Percentiles rank a stretch among this genome's conserved stretches.
These are phyloP conservation scores for Phytophthora palmivora DNA, from an alignment of 352 stramenopile genomes.

Conservation along the genomic window DNA sequence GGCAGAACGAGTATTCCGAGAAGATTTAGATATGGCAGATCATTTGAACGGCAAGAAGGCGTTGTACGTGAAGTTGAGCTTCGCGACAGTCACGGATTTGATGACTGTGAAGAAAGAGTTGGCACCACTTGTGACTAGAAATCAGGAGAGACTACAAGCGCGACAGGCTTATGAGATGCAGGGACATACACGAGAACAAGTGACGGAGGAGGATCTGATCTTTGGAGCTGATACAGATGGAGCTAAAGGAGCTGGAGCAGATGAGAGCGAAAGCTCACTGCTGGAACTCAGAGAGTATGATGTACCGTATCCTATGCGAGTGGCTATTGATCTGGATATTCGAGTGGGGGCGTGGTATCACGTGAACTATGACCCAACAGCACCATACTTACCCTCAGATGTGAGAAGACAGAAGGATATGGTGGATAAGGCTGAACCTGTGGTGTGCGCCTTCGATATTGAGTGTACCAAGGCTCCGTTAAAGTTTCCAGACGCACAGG, in stretches of 20 bases:
- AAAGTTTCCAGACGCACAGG: constrained; percentile 98
- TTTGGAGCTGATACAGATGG: constrained; percentile 36
- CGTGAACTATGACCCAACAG: constrained; percentile 82
- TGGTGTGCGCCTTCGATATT: constrained; percentile 99
- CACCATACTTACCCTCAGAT: constrained; percentile 60
- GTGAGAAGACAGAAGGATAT: constrained; percentile 82
- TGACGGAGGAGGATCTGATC: constrained; percentile 52
- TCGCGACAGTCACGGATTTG: constrained; percentile 82
- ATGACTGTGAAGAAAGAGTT: constrained; percentile 75
- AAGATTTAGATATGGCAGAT: constrained; percentile 93
- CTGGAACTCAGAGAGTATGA: constrained; percentile 98
- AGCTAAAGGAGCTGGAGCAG: constrained; percentile 31
- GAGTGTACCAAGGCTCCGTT: constrained; percentile 99
- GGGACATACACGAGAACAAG: constrained; percentile 42
- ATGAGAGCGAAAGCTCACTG: constrained; percentile 78
- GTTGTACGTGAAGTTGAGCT: constrained; percentile 92
- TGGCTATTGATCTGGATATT: constrained; percentile 96
- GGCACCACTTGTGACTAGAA: constrained; percentile 64
- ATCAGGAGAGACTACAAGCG: constrained; percentile 66
- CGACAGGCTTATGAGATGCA: constrained; percentile 80
- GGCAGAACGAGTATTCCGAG: constrained; percentile 74
- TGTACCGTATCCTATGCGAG: constrained; percentile 97
- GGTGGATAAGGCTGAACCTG: constrained; percentile 92
- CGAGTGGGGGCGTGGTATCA: constrained; percentile 98
- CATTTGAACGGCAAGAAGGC: constrained; percentile 89